These are phyloP conservation scores for Nitzschia sp. DNA, from an alignment of 108 stramenopile genomes.

Conservation along the genomic window DNA sequence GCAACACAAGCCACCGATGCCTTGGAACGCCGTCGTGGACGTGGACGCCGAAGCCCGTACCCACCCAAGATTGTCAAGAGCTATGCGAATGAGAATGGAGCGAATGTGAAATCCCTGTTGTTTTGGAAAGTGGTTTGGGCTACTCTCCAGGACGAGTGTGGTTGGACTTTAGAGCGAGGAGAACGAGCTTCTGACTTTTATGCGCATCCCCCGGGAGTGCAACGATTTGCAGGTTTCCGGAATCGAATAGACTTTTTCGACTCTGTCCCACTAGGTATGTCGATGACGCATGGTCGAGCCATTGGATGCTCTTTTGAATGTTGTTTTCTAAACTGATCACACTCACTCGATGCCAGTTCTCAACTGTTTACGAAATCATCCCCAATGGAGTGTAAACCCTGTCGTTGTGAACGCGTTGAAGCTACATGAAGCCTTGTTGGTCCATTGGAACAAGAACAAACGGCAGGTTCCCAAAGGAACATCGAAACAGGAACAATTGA, in stretches of 20 bases:
- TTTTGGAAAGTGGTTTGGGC: constrained; percentile 36
- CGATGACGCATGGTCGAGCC: not conserved
- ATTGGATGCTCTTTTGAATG: not conserved
- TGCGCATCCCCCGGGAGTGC: constrained; percentile 44
- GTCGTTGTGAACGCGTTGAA: constrained; percentile 18
- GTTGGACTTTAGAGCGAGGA: constrained; percentile 31
- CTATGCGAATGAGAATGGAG: too few relatives aligned
- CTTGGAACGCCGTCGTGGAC: too few relatives aligned
- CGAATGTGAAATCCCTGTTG: not conserved
- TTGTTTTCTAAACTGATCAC: not conserved
- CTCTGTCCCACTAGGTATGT: constrained; percentile 16
- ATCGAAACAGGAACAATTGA: not conserved
- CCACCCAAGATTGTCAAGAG: too few relatives aligned
- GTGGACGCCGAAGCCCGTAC: too few relatives aligned
- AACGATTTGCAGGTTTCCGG: constrained; percentile 34
- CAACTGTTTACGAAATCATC: constrained; percentile 22
- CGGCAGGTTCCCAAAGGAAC: constrained; percentile 3
- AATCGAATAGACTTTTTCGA: constrained; percentile 46
- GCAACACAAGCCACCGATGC: too few relatives aligned
- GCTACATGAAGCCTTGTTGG: constrained; percentile 5
- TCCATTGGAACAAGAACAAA: not conserved
- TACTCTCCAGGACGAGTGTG: constrained; percentile 12
- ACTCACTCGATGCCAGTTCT: too few relatives aligned
- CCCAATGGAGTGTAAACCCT: constrained; percentile 18
- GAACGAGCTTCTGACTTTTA: constrained; percentile 39